These are phyloP conservation scores for Tetrapisispora pingtungensis DNA, from an alignment of 805 yeast species.

Conservation along the genomic window DNA sequence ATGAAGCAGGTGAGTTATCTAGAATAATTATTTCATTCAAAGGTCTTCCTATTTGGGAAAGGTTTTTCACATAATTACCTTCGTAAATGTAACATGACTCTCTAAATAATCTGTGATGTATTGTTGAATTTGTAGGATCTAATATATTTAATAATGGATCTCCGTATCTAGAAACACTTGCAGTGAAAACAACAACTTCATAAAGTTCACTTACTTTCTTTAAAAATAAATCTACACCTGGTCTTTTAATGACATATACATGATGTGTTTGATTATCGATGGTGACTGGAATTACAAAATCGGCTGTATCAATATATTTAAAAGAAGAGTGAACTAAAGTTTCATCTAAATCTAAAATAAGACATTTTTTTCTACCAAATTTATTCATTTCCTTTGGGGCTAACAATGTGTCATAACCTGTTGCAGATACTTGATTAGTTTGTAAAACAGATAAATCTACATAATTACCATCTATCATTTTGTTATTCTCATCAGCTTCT, in stretches of 20 bases:
- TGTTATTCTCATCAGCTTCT: not conserved
- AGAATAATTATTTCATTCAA: conserved; percentile 75
- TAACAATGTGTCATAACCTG: conserved; percentile 57
- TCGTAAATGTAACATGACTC: conserved; percentile 91
- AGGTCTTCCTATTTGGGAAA: conserved; percentile 91
- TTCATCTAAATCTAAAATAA: conserved; percentile 88
- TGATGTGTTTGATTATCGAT: conserved; percentile 75
- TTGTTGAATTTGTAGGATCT: conserved; percentile 52
- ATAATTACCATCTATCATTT: conserved; percentile 21
- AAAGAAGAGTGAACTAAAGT: conserved; percentile 93
- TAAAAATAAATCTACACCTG: conserved; percentile 94
- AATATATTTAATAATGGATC: conserved; percentile 87
- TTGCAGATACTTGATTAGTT: conserved; percentile 59
- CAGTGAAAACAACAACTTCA: conserved; percentile 96
- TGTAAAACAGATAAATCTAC: conserved; percentile 57
- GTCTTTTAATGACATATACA: conserved; percentile 93
- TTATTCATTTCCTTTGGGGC: conserved; percentile 34
- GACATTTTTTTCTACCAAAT: conserved; percentile 64
- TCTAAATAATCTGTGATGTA: conserved; percentile 88
- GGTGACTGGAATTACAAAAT: conserved; percentile 95
- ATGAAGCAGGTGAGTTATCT: conserved; percentile 98
- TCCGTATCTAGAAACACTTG: conserved; percentile 90
- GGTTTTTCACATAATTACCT: conserved; percentile 88
- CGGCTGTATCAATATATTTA: conserved; percentile 84
- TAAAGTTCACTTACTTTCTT: conserved; percentile 70